Percentiles rank a stretch among this genome's conserved stretches.
Evolutionary conservation across 305 asterid genomes (phyloP).

Genomic region (Solanum hybrid): DNA sequence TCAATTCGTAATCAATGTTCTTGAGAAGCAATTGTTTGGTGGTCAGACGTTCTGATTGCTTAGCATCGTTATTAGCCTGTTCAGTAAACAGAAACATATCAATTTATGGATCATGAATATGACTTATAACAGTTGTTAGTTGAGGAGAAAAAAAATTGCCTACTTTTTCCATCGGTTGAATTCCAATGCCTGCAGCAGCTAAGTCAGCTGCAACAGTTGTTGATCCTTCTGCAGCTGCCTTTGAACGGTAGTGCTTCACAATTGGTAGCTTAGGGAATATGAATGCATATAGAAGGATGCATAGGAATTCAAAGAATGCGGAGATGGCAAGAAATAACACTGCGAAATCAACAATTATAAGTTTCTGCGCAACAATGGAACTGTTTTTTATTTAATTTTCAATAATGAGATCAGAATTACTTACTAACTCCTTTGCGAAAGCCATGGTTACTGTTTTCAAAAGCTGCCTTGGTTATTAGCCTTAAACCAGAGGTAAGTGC

Average conservation of each 20-base stretch:
- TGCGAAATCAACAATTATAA: slow-evolving; percentile 17
- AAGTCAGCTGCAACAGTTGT: slow-evolving; percentile 85
- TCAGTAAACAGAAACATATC: not conserved
- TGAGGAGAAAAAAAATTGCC: not conserved
- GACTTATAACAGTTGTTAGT: not conserved
- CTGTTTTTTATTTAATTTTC: not conserved
- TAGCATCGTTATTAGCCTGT: slow-evolving; percentile 38
- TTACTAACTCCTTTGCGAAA: slow-evolving; percentile 82
- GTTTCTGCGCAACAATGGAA: not conserved
- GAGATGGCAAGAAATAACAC: slow-evolving; percentile 70
- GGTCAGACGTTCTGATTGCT: slow-evolving; percentile 40
- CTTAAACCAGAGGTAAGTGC: slow-evolving; percentile 75
- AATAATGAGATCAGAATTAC: slow-evolving; percentile 16
- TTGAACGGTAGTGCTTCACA: slow-evolving; percentile 56
- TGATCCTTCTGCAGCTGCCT: slow-evolving; percentile 80
- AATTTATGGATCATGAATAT: not conserved
- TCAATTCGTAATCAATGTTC: slow-evolving; percentile 53
- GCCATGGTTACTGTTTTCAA: slow-evolving; percentile 51
- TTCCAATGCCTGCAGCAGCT: slow-evolving; percentile 63
- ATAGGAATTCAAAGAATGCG: slow-evolving; percentile 51
- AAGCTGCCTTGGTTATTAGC: slow-evolving; percentile 70
- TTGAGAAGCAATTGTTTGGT: slow-evolving; percentile 39
- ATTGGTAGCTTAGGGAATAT: slow-evolving; percentile 62
- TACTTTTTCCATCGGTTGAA: slow-evolving; percentile 23
- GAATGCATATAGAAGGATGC: slow-evolving; percentile 60